Conservation (phyloP, 257 asterid genomes). For the Petrea volubilis region DNA sequence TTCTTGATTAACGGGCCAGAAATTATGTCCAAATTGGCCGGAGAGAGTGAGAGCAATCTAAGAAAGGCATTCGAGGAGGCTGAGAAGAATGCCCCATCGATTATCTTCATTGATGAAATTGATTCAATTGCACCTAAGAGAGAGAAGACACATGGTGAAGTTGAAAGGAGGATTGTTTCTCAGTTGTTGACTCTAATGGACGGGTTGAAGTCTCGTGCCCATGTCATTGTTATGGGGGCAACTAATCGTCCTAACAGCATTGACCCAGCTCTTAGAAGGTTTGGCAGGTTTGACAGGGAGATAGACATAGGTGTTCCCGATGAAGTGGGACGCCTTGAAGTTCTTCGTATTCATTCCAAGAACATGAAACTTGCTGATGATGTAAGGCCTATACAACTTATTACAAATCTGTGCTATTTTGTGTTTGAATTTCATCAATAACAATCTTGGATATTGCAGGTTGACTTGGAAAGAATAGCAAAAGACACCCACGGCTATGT, state of each 20-base stretch:
- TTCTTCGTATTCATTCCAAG: conserved; percentile 53
- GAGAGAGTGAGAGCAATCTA: conserved; percentile 62
- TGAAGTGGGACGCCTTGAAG: conserved; percentile 62
- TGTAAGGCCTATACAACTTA: conserved; percentile 29
- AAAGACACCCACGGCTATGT: conserved; percentile 58
- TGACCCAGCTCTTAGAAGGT: conserved; percentile 61
- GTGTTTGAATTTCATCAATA: not conserved
- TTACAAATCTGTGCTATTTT: conserved; percentile 8
- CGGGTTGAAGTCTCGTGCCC: conserved; percentile 61
- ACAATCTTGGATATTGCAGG: conserved; percentile 32
- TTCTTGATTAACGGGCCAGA: conserved; percentile 57
- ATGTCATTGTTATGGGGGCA: conserved; percentile 60
- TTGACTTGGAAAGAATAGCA: conserved; percentile 51
- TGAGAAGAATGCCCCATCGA: conserved; percentile 60
- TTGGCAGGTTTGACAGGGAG: conserved; percentile 64
- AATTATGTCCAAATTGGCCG: conserved; percentile 61
- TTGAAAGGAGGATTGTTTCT: conserved; percentile 68
- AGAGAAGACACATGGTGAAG: conserved; percentile 63
- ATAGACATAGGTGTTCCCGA: conserved; percentile 61
- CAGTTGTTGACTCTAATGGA: conserved; percentile 69
- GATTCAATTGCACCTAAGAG: conserved; percentile 63
- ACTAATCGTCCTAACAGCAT: conserved; percentile 55
- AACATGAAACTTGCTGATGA: conserved; percentile 54
- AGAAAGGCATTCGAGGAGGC: conserved; percentile 67
- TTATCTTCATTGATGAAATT: conserved; percentile 57